A percentile compares a stretch with the other conserved stretches of the same genome.
Conservation (phyloP, 163 green algal genomes). For the Volvox carteri region DNA sequence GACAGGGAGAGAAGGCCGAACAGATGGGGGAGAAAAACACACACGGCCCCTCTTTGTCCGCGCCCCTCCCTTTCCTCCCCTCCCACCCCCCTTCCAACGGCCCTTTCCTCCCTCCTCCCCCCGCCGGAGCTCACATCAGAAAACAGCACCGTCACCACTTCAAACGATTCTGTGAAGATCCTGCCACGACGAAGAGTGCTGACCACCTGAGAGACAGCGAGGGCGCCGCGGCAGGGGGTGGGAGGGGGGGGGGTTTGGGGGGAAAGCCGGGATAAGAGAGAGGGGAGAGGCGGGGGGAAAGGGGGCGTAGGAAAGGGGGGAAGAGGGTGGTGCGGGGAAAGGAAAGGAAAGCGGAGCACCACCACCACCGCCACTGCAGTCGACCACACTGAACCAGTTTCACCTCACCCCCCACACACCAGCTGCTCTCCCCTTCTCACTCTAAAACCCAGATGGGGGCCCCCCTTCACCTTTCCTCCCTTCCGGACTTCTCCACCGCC, state of each 20-base stretch:
- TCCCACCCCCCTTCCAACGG: background rate
- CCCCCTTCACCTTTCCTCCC: no score
- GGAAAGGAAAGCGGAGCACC: no score
- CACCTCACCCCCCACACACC: no score
- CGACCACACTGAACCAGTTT: no score
- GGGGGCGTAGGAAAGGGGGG: background rate
- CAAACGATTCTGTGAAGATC: constrained; percentile 41
- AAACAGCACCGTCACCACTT: constrained; percentile 45
- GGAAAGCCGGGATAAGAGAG: background rate
- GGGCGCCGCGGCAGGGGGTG: background rate
- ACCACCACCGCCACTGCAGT: no score
- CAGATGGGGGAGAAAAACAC: no score
- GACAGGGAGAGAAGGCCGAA: no score
- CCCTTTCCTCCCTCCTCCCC: background rate
- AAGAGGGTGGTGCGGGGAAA: background rate
- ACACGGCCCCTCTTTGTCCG: no score
- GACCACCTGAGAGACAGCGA: constrained; percentile 13
- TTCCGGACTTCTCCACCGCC: no score
- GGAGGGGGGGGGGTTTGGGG: background rate
- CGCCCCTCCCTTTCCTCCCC: background rate
- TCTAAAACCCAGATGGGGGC: no score
- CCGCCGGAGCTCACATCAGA: constrained; percentile 9
- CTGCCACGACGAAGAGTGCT: constrained; percentile 35
- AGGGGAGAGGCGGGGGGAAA: background rate
- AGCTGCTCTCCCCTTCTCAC: no score